A percentile compares a stretch with the other conserved stretches of the same genome.
These are phyloP conservation scores for Globisporangium barbulae DNA, from an alignment of 352 stramenopile genomes.

Conservation along the genomic window DNA sequence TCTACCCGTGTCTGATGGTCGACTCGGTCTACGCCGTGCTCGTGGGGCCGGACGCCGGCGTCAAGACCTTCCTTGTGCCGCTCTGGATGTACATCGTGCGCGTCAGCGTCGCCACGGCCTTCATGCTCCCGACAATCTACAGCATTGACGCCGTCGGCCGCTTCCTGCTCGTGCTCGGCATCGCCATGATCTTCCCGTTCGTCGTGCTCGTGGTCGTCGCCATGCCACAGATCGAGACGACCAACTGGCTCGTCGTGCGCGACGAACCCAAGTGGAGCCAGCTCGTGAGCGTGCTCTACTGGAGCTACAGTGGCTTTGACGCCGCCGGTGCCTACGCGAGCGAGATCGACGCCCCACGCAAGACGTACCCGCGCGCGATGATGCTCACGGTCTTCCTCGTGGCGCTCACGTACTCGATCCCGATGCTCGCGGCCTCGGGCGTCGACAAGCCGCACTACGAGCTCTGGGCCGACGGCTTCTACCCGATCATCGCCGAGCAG, in stretches of 20 bases:
- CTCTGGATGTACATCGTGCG: slow-evolving; percentile 17
- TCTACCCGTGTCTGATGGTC: slow-evolving; percentile 82
- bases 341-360: slow-evolving; percentile 57
- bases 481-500: slow-evolving; percentile 59
- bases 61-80: slow-evolving; percentile 7
- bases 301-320: slow-evolving; percentile 84
- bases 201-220: slow-evolving; percentile 42
- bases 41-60: slow-evolving; percentile 24
- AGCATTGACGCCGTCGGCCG: slow-evolving; percentile 72
- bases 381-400: slow-evolving; percentile 72
- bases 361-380: slow-evolving; percentile 74
- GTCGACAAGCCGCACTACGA: slow-evolving; percentile 72
- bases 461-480: slow-evolving; percentile 73
- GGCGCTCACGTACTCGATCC: slow-evolving; percentile 70
- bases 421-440: slow-evolving; percentile 63
- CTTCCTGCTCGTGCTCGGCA: slow-evolving; percentile 43
- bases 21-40: slow-evolving; percentile 40
- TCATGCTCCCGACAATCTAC: slow-evolving; percentile 66
- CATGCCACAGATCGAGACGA: slow-evolving; percentile 48
- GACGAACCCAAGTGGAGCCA: slow-evolving; percentile 45
- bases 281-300: slow-evolving; percentile 71
- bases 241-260: slow-evolving; percentile 66
- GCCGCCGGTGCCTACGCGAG: slow-evolving; percentile 65
- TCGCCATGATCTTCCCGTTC: slow-evolving; percentile 65
- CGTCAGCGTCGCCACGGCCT: slow-evolving; percentile 48